Base-by-base conservation (phyloP, 106 monocot genomes). In the Cymbidium sinense region DNA sequence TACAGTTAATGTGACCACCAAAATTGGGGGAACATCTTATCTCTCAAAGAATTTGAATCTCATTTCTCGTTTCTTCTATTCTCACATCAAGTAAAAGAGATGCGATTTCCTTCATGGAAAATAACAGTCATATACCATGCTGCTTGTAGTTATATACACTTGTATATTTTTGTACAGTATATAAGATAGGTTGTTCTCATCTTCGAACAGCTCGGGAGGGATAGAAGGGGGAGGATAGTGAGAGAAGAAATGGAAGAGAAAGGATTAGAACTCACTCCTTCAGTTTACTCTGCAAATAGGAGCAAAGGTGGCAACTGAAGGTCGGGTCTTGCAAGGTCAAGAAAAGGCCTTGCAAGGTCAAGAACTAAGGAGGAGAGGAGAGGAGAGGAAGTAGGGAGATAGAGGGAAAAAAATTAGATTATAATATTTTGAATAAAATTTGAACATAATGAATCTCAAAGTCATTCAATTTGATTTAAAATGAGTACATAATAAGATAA, bases 261-360 rank as follows among this genome's bases (percentile, higher is more conserved):
- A 71, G 34, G 69, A 69, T 3, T 9, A 69, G 31, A 33, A 34
- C 2, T 69, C 34, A 34, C 25, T 31, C 34, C 30, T 28, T 69
- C 69, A 34, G 37, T 33, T 7, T 2, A 37, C 8, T 21, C 34
- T 39, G 37, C 37, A n/a, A 7, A 71, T 21, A n/a, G 21, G 36
- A 71, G 7, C 5, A 19, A 19, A 39, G 37, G 21, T 4, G 21
- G 13, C 3, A 33, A 20, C 37, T 20, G 36, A n/a, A 71, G 35
- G 20, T 0, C 8, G 71, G 71, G 71, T 71, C 71, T 71, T 71
- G 71, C 71, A 71, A 71, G 71, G 71, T 71, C 35, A 71, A 71
- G 71, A 71, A 71, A 71, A 23, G 37, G 71, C 36, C 71, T 71
- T 71, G 71, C 71, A 71, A 71, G 71, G 37, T 23, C 71, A 71